A percentile compares a stretch with the other conserved stretches of the same genome.
Evolutionary conservation across 148 eudicot genomes (phyloP).

Genomic region (Vaccinium darrowii): DNA sequence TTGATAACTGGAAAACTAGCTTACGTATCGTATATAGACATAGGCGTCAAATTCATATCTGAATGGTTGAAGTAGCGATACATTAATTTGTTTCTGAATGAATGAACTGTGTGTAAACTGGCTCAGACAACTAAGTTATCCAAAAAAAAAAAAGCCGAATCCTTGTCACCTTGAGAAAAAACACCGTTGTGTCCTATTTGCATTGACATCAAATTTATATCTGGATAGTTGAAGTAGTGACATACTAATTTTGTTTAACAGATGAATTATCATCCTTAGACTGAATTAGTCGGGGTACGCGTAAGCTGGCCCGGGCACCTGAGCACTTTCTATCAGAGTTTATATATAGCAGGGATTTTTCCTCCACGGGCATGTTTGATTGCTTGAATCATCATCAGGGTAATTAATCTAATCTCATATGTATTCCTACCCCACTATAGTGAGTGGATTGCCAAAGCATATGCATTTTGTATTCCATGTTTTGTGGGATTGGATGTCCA

Average conservation of each 20-base stretch:
- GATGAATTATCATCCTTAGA: background rate
- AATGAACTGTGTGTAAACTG: background rate
- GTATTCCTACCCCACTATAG: background rate
- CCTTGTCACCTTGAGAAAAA: background rate
- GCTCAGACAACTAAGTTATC: background rate
- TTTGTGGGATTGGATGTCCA: background rate
- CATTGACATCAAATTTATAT: background rate
- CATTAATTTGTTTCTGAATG: too few species aligned
- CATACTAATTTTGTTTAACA: background rate
- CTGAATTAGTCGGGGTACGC: background rate
- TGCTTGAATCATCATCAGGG: background rate
- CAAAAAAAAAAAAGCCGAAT: background rate
- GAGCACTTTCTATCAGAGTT: background rate
- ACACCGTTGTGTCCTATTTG: background rate
- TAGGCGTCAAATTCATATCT: background rate
- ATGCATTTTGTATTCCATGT: background rate
- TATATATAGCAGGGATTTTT: background rate
- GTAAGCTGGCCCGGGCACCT: background rate
- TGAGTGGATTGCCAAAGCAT: slow-evolving; percentile 5
- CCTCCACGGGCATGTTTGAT: background rate
- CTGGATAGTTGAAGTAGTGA: background rate
- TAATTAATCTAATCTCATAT: background rate
- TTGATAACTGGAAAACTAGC: background rate
- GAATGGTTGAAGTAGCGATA: background rate
- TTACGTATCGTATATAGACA: too few species aligned